Percentiles rank a stretch among this genome's conserved stretches.
Conservation (phyloP, 1,284 basidiomycete species). For the Leccinum huronense region DNA sequence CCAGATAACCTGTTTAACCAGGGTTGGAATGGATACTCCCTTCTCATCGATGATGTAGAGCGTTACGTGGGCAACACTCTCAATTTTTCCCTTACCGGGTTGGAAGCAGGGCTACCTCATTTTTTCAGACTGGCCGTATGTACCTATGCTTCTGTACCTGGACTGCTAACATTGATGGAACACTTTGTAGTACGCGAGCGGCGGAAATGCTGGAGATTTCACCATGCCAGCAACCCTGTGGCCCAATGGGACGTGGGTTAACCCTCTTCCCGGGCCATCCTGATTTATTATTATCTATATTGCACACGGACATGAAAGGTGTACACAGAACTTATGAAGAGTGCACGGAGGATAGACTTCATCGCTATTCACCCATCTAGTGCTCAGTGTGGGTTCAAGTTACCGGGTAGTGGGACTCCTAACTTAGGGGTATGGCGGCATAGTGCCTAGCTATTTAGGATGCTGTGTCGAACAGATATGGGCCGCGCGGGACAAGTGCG, state of each 20-base stretch:
- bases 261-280: conserved; percentile 67
- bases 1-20: conserved; percentile 35
- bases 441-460: too few relatives aligned
- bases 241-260: conserved; percentile 77
- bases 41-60: conserved; percentile 85
- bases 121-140: conserved; percentile 83
- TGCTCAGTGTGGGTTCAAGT: too few relatives aligned
- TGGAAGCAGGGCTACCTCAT: conserved; percentile 66
- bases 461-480: too few relatives aligned
- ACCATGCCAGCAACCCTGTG: conserved; percentile 76
- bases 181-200: conserved; percentile 49
- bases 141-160: conserved; percentile 2
- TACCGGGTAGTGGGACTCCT: too few relatives aligned
- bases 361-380: too few relatives aligned
- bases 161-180: conserved; percentile 6
- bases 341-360: too few relatives aligned
- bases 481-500: too few relatives aligned
- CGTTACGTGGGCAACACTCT: conserved; percentile 65
- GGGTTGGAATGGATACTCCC: conserved; percentile 74
- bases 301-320: neutral
- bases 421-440: too few relatives aligned
- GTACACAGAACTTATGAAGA: too few relatives aligned
- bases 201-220: conserved; percentile 68
- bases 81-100: conserved; percentile 64
- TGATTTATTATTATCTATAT: conserved; percentile 30